Percentiles rank a stretch among this genome's conserved stretches.
phyloP scores from a whole-genome alignment of 2,329 filamentous ascomycete genomes.

The Fusarium xyrophilum region DNA sequence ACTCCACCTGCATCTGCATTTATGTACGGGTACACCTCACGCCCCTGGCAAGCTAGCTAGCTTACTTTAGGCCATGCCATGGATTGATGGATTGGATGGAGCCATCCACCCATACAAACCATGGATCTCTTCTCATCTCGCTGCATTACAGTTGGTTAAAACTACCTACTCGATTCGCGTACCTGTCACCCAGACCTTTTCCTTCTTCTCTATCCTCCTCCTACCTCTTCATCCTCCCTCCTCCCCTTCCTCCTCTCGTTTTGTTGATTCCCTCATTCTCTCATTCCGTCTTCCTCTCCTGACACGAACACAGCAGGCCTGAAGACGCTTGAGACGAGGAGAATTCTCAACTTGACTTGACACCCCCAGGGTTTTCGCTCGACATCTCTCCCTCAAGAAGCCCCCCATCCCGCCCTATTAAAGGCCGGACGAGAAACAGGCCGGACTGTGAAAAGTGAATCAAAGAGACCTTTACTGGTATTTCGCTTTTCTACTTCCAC shows the following conservation, averaged over 20 bases:
- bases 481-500: slow-evolving; percentile 44
- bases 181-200: slow-evolving; percentile 63
- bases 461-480: slow-evolving; percentile 51
- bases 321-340: slow-evolving; percentile 47
- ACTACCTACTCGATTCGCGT: slow-evolving; percentile 48
- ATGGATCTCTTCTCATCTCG: slow-evolving; percentile 24
- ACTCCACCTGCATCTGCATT: background rate
- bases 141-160: slow-evolving; percentile 44
- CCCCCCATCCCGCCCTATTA: slow-evolving; percentile 36
- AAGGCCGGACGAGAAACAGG: slow-evolving; percentile 39
- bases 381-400: slow-evolving; percentile 11
- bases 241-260: slow-evolving; percentile 51
- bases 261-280: slow-evolving; percentile 59
- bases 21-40: background rate
- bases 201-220: slow-evolving; percentile 61
- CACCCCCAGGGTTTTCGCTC: slow-evolving; percentile 7
- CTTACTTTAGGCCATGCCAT: background rate
- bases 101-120: slow-evolving; percentile 15
- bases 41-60: background rate
- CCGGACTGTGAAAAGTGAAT: slow-evolving; percentile 43
- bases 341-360: slow-evolving; percentile 39
- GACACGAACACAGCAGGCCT: slow-evolving; percentile 49
- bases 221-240: slow-evolving; percentile 55
- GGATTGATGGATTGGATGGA: slow-evolving; percentile 14
- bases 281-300: slow-evolving; percentile 59